Base-by-base conservation (phyloP, 306 rosid genomes). In the Malus sylvestris region DNA sequence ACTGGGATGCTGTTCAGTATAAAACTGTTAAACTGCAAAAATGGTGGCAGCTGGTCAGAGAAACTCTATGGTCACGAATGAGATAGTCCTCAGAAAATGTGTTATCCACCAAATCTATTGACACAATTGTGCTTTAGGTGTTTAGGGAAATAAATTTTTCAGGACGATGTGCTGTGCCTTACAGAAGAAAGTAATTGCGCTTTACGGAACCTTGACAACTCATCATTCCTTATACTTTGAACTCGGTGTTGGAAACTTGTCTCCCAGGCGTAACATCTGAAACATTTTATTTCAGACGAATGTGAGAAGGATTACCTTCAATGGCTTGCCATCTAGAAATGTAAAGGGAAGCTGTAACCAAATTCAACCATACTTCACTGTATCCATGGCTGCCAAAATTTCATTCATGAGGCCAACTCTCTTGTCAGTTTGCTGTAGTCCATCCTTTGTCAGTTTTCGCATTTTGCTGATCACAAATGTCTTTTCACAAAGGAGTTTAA, bases 261-360 rank as follows among this genome's bases (percentile, higher is more conserved):
- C 80, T 91, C 96, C 98, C 97, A 93, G 60, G 98, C 93, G 81
- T 90, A 93, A 82, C 96, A 90, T 86, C 98, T 91, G 89, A 73
- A 84, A 85, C 46, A 80, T 75, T 55, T 76, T 71, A 67, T 53
- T 83, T 79, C 79, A 82, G 80, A 76, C 69, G 15, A 69, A n/a
- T 62, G 70, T 60, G n/a, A 73, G 57, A 72, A 81, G 16, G 81
- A 70, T 71, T 3, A 53, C 14, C 53, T 64, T 75, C 57, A 81
- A 60, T 5, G 40, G 18, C 49, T 27, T 63, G 51, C 45, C 27
- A 29, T n/a, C 81, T 16, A 35, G 3, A 42, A 73, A 78, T 29
- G n/a, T 33, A 32, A 11, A 57, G 14, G 38, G 78, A 46, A 51
- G 8, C 23, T 40, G 29, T 58, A 13, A 33, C 72, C 55, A 29